A percentile compares a stretch with the other conserved stretches of the same genome.
These are phyloP conservation scores for Hymenoscyphus scutula DNA, from an alignment of 2,329 filamentous ascomycete genomes.

Conservation along the genomic window DNA sequence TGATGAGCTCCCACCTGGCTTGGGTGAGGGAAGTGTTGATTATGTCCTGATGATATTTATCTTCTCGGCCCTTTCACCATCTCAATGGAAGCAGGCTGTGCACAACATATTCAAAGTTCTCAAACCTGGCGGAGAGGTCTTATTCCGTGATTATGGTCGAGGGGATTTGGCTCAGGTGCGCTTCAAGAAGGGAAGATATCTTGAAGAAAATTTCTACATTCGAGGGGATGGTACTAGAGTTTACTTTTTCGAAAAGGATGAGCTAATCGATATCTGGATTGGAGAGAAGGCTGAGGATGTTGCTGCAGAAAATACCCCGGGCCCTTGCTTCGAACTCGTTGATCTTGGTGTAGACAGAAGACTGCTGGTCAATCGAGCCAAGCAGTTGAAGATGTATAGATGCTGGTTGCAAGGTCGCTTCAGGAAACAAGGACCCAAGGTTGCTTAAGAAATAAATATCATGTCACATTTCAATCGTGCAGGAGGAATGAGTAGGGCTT, in stretches of 20 bases:
- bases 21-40: slow-evolving; percentile 79
- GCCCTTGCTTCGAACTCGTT: slow-evolving; percentile 62
- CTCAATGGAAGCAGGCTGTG: slow-evolving; percentile 81
- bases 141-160: slow-evolving; percentile 95
- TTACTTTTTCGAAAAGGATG: slow-evolving; percentile 91
- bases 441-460: slow-evolving; percentile 2
- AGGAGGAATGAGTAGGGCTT: no score
- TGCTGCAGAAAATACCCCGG: slow-evolving; percentile 13
- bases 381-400: slow-evolving; percentile 95
- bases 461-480: no score
- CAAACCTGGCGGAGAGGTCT: slow-evolving; percentile 87
- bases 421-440: slow-evolving; percentile 50
- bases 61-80: slow-evolving; percentile 84
- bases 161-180: slow-evolving; percentile 94
- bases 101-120: slow-evolving; percentile 77
- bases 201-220: slow-evolving; percentile 97
- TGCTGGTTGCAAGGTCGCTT: slow-evolving; percentile 92
- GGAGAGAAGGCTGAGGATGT: slow-evolving; percentile 36
- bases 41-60: slow-evolving; percentile 95
- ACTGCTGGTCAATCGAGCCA: slow-evolving; percentile 86
- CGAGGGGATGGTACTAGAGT: slow-evolving; percentile 93
- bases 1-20: slow-evolving; percentile 69
- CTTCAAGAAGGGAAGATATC: slow-evolving; percentile 91
- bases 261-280: slow-evolving; percentile 78
- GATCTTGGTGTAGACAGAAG: slow-evolving; percentile 83